Evolutionary conservation across 257 asterid genomes (phyloP), one percentile per base, ranked within the genome.

Genomic region (Solanum medicagineum): DNA sequence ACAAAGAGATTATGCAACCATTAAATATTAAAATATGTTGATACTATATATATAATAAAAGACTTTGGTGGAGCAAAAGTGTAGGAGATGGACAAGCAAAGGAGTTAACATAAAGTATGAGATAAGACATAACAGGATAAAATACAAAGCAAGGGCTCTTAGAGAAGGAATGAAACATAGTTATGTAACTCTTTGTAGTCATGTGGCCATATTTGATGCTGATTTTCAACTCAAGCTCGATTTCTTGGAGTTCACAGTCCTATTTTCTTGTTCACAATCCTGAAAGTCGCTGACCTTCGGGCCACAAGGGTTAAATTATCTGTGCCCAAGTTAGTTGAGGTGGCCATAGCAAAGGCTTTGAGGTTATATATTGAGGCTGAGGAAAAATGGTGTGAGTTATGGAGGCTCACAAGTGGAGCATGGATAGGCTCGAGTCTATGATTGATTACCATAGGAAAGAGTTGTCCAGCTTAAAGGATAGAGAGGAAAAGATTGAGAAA

Each of bases 221-320:
- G 83, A 80, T 80, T 80, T 80, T 12, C 83, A 54, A 29, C 68
- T 66, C 1, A 51, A 80, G 11, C 83, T 66, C 1, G 17, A 80
- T 53, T 80, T 80, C 66, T 55, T 89, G 53, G 80, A 84, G 32
- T 83, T 84, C 6, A 49, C 89, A 24, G 29, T 89, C 12, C 88
- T 89, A 63, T 90, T 85, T 60, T 29, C 89, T 90, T 24, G 77
- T 84, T 16, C 88, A 90, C 70, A 90, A 90, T 26, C 87, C 85
- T 45, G 81, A 87, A 10, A 54, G 32, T 29, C 3, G 32, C 32
- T 2, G 32, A 29, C 3, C 32, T 0, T 32, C 0, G 42, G 36
- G 36, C 36, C 36, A 32, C 36, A 2, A 32, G 36, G 36, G 36
- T 32, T 32, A 32, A 32, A 3, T 32, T 4, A 32, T 32, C 0